Conservation (phyloP, 1,284 basidiomycete species). For the Ustilago nuda region DNA sequence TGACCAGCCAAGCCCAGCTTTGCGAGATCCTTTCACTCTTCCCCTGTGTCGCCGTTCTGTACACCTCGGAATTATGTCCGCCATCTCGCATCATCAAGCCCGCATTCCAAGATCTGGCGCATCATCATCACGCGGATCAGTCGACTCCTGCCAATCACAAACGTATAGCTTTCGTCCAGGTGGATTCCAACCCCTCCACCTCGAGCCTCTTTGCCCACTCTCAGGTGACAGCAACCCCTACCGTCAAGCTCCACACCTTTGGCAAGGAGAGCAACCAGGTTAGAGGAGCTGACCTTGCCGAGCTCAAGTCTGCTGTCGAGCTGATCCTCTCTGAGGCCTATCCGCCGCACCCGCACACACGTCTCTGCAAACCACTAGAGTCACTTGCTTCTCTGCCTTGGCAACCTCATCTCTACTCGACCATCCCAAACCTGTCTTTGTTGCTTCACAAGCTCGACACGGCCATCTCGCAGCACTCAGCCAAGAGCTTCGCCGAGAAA, state of each 20-base stretch:
- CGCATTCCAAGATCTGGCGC: slow-evolving; percentile 75
- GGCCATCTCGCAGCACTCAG: slow-evolving; percentile 74
- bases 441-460: slow-evolving; percentile 76
- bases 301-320: slow-evolving; percentile 78
- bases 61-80: slow-evolving; percentile 75
- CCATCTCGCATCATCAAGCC: slow-evolving; percentile 78
- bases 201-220: slow-evolving; percentile 52
- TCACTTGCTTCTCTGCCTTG: slow-evolving; percentile 74
- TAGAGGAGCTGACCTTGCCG: slow-evolving; percentile 78
- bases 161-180: slow-evolving; percentile 61
- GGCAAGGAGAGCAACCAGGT: slow-evolving; percentile 72
- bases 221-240: slow-evolving; percentile 82
- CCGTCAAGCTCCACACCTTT: slow-evolving; percentile 77
- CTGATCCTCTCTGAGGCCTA: slow-evolving; percentile 77
- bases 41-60: slow-evolving; percentile 77
- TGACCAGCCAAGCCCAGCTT: slow-evolving; percentile 38
- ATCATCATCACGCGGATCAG: slow-evolving; percentile 70
- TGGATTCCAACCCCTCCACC: slow-evolving; percentile 63
- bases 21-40: slow-evolving; percentile 44
- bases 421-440: slow-evolving; percentile 78
- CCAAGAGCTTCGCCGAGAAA: slow-evolving; percentile 58
- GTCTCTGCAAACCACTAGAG: slow-evolving; percentile 74
- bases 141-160: slow-evolving; percentile 29
- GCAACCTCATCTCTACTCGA: slow-evolving; percentile 79
- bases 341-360: slow-evolving; percentile 80